A percentile compares a stretch with the other conserved stretches of the same genome.
Evolutionary conservation across 768 basidiomycete genomes (phyloP).

Genomic region (Amanita exitialis): DNA sequence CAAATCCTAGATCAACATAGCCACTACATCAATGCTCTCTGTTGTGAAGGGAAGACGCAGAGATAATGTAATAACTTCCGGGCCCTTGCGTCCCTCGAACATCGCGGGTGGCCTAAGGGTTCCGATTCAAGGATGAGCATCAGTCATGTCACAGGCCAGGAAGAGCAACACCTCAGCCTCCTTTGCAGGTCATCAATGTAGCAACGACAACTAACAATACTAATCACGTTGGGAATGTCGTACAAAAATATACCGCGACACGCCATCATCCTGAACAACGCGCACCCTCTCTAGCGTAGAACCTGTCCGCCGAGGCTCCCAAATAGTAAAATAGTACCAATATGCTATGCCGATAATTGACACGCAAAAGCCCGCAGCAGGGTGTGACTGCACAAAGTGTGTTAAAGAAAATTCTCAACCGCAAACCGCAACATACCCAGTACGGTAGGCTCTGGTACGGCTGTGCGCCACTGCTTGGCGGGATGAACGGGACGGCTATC

Average conservation of each 20-base stretch:
- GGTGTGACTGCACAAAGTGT: slow-evolving; percentile 31
- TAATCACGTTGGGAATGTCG: background rate
- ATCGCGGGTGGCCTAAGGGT: no score
- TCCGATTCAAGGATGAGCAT: no score
- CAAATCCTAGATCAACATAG: no score
- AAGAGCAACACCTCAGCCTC: no score
- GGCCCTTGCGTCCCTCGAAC: no score
- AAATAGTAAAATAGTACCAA: slow-evolving; percentile 44
- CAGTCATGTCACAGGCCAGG: no score
- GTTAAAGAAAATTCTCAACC: background rate
- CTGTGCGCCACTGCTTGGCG: slow-evolving; percentile 39
- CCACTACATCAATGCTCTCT: no score
- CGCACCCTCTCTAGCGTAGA: slow-evolving; percentile 37
- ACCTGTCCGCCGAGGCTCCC: slow-evolving; percentile 36
- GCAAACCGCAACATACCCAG: slow-evolving; percentile 35
- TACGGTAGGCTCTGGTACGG: slow-evolving; percentile 57
- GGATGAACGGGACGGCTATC: slow-evolving; percentile 48
- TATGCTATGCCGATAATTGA: slow-evolving; percentile 41
- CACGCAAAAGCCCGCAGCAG: slow-evolving; percentile 33
- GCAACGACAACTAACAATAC: background rate
- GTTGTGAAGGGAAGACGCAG: no score
- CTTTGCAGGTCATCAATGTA: no score
- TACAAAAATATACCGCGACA: background rate
- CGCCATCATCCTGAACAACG: background rate
- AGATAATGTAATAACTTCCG: no score